phyloP scores from a whole-genome alignment of 805 yeast species.

The Nakazawaea ambrosiae region DNA sequence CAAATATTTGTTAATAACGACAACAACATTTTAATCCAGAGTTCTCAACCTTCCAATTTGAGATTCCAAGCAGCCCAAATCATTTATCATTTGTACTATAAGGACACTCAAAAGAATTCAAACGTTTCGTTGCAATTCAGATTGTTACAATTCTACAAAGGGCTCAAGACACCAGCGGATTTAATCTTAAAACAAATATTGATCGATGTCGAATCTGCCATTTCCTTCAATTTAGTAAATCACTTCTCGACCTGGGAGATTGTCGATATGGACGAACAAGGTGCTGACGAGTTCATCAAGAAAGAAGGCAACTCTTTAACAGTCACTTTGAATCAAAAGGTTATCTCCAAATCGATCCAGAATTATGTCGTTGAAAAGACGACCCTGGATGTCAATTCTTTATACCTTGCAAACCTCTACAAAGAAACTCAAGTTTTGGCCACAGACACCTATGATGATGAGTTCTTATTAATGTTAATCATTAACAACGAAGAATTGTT shows the following conservation, averaged over 20 bases:
- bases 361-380: constrained; percentile 24
- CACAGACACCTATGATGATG: constrained; percentile 49
- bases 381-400: background rate
- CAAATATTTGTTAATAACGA: constrained; percentile 60
- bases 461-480: constrained; percentile 56
- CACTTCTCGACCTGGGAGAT: constrained; percentile 63
- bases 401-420: constrained; percentile 25
- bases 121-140: constrained; percentile 39
- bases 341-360: constrained; percentile 41
- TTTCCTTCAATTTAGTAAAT: constrained; percentile 58
- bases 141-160: constrained; percentile 51
- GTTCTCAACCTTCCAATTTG: constrained; percentile 14
- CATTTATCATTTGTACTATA: constrained; percentile 40
- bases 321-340: constrained; percentile 42
- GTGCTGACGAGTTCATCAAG: constrained; percentile 25
- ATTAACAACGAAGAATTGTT: constrained; percentile 63
- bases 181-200: constrained; percentile 50
- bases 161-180: constrained; percentile 57
- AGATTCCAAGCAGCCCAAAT: constrained; percentile 39
- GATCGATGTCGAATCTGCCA: constrained; percentile 46
- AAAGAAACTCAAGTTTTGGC: constrained; percentile 13
- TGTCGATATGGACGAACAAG: constrained; percentile 22
- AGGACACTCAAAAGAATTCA: constrained; percentile 31
- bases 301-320: constrained; percentile 38
- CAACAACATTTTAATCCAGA: constrained; percentile 23